A percentile compares a stretch with the other conserved stretches of the same genome.
Evolutionary conservation across 2,329 filamentous ascomycete species (phyloP).

Genomic region (Diaporthe destruens): DNA sequence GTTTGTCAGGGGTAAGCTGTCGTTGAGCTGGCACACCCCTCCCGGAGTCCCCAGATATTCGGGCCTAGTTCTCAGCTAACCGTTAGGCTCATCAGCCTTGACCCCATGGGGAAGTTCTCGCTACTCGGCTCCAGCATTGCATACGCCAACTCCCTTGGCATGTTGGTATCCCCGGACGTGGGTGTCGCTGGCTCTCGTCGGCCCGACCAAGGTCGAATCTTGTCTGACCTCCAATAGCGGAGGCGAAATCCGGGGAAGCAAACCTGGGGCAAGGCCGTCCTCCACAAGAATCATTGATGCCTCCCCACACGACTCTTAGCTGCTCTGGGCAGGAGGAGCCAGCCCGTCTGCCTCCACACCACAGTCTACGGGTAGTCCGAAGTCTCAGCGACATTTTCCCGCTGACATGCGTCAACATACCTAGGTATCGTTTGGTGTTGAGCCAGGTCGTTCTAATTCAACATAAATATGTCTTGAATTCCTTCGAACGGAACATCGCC

Average conservation of each 20-base stretch:
- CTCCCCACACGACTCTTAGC: conserved; percentile 21
- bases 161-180: not conserved
- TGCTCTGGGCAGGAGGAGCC: not conserved
- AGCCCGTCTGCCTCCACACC: not conserved
- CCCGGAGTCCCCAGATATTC: not conserved
- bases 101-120: conserved; percentile 33
- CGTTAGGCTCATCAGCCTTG: conserved; percentile 16
- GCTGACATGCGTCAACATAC: conserved; percentile 18
- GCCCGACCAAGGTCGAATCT: conserved; percentile 26
- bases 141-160: conserved; percentile 13
- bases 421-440: not conserved
- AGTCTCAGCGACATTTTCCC: conserved; percentile 26
- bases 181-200: conserved; percentile 1
- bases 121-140: conserved; percentile 15
- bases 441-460: not conserved
- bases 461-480: conserved; percentile 4
- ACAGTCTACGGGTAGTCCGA: conserved; percentile 21
- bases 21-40: not conserved
- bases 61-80: conserved; percentile 28
- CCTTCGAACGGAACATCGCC: not conserved
- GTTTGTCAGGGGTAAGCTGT: conserved; percentile 2
- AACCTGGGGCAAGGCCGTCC: conserved; percentile 15
- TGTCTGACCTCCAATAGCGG: not conserved
- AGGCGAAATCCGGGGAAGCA: conserved; percentile 21
- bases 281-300: not conserved